Percentiles rank a stretch among this genome's conserved stretches.
Conservation (phyloP, 2,329 filamentous ascomycete species). For the Scedosporium aurantiacum region DNA sequence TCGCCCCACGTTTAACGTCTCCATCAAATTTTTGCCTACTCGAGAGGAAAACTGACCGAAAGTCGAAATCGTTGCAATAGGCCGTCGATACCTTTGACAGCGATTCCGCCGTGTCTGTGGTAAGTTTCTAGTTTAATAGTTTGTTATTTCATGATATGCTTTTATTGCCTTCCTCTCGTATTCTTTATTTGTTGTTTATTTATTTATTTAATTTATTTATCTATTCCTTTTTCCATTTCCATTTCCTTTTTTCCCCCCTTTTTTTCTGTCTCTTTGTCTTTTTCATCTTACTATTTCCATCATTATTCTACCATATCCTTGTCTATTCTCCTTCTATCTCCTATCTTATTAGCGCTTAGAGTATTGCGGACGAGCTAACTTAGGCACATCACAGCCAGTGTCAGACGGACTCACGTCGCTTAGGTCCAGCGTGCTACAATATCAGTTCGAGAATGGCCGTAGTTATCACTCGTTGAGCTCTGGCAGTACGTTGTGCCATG, state of each 20-base stretch:
- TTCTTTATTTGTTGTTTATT: no score
- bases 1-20: no score
- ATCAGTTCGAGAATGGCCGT: slow-evolving; percentile 16
- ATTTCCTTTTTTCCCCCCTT: not conserved
- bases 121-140: not conserved
- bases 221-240: not conserved
- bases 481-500: slow-evolving; percentile 7
- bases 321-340: not conserved
- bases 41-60: no score
- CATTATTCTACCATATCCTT: not conserved
- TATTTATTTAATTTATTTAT: no score
- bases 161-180: not conserved
- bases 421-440: slow-evolving; percentile 12
- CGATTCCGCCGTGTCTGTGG: not conserved
- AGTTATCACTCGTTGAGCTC: slow-evolving; percentile 18
- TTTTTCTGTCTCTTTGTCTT: no score
- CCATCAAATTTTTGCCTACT: no score
- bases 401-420: slow-evolving; percentile 9
- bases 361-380: not conserved
- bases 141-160: not conserved
- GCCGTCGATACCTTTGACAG: not conserved
- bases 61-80: not conserved
- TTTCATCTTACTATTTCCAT: not conserved
- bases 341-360: not conserved
- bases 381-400: not conserved